Percentiles rank a stretch among this genome's conserved stretches.
phyloP scores from a whole-genome alignment of 169 alveolate genomes.

The Cryptosporidium canis region DNA sequence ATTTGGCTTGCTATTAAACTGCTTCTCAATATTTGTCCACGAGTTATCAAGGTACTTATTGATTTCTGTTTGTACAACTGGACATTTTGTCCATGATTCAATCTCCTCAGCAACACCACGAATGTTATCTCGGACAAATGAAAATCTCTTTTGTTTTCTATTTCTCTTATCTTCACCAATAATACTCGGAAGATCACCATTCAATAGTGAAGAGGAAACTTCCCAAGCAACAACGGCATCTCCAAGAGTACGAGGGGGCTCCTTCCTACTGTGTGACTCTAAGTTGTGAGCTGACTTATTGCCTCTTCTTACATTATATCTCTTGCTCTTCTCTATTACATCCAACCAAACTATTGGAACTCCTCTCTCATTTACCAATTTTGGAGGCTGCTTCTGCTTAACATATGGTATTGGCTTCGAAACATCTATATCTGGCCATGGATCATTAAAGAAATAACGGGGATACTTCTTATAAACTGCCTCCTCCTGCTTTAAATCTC shows the following conservation, averaged over 20 bases:
- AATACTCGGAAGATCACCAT: constrained; percentile 62
- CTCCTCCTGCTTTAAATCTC: constrained; percentile 39
- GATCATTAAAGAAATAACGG: constrained; percentile 56
- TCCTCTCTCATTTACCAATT: constrained; percentile 48
- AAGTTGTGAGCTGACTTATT: constrained; percentile 21
- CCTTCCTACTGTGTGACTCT: constrained; percentile 4
- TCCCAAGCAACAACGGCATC: constrained; percentile 69
- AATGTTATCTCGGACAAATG: constrained; percentile 70
- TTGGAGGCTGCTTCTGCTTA: constrained; percentile 62
- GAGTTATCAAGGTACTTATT: constrained; percentile 48
- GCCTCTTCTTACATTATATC: constrained; percentile 43
- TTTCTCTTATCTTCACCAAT: constrained; percentile 65
- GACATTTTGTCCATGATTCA: constrained; percentile 72
- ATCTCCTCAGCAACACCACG: constrained; percentile 72
- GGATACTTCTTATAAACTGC: constrained; percentile 41
- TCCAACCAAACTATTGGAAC: constrained; percentile 58
- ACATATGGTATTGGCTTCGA: constrained; percentile 63
- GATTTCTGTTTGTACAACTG: constrained; percentile 61
- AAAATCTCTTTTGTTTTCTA: constrained; percentile 63
- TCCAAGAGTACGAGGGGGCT: constrained; percentile 39
- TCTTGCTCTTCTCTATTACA: constrained; percentile 33
- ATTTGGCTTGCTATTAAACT: background rate
- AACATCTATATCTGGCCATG: constrained; percentile 73
- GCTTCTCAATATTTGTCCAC: constrained; percentile 53
- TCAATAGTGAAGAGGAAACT: constrained; percentile 17